Percentiles rank a stretch among this genome's conserved stretches.
Evolutionary conservation across 306 rosid genomes (phyloP).

Genomic region (Benincasa hispida): DNA sequence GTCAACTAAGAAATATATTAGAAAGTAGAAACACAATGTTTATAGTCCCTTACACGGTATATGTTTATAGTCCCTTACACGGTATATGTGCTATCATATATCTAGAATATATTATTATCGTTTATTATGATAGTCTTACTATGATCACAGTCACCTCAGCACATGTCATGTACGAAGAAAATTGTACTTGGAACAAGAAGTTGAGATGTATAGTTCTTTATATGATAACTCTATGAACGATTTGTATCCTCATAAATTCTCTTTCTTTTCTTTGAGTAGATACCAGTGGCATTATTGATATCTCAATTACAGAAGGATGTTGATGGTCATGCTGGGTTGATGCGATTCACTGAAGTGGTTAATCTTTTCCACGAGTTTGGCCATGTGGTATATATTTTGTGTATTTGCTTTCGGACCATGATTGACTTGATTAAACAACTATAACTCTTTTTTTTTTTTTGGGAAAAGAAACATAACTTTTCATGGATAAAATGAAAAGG

Average conservation of each 20-base stretch:
- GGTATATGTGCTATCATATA: neutral
- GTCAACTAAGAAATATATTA: neutral
- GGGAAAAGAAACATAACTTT: too few species aligned
- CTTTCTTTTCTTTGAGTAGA: constrained; percentile 26
- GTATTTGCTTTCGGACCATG: neutral
- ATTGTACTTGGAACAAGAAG: neutral
- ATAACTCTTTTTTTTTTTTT: too few species aligned
- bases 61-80: too few species aligned
- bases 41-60: neutral
- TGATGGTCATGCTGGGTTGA: constrained; percentile 43
- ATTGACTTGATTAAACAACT: neutral
- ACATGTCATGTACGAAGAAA: neutral
- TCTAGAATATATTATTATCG: neutral
- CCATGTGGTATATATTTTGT: constrained; percentile 70
- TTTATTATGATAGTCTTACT: neutral
- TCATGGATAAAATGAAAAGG: too few species aligned
- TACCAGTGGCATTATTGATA: constrained; percentile 67
- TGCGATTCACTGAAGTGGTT: constrained; percentile 87
- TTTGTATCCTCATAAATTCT: neutral
- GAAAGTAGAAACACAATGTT: neutral
- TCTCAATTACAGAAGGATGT: constrained; percentile 59
- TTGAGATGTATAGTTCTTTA: neutral
- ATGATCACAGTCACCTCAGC: neutral
- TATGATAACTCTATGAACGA: neutral
- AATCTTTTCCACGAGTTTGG: constrained; percentile 91